Evolutionary conservation across 768 basidiomycete species (phyloP), one percentile per base, ranked within the genome.

Genomic region (Pleurotus giganteus): DNA sequence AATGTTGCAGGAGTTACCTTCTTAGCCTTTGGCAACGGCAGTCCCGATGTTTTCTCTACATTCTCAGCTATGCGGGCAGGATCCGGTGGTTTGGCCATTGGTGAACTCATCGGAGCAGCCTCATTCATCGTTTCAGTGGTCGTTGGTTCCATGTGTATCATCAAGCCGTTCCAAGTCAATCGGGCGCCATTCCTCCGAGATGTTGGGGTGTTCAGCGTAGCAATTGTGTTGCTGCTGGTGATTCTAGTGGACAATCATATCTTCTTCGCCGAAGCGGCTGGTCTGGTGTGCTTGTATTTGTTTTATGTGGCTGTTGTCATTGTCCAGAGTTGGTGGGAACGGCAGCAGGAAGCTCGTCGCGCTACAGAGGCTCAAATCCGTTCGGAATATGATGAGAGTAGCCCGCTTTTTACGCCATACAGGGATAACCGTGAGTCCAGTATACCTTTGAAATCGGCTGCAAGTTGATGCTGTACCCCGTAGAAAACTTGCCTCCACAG

Each of bases 141-240:
- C 21, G 96, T 93, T 11, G 97, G 97, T 6, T 88, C 90, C n/a
- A 96, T 99, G 88, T 94, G 92, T 61, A 86, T 98, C 69, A 94
- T 98, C 70, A 90, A 89, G 55, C 95, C 96, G 0, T 99, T 99
- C 72, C 81, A 83, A 60, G 94, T 98, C 26, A 76, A 87, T 29
- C 83, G 77, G 0, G 74, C 77, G 15, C 87, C 91, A 0, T 99
- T 98, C 73, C 70, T 98, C 9, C 88, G 97, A 34, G 97, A 99
- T 68, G 90, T 96, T 28, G 87, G 91, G 4, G 98, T 98, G 78
- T 98, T 98, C 71, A 84, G 89, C n/a, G 62, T 82, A 8, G 89
- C 96, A 0, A 84, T 98, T 37, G 52, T 70, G n/a, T 60, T 90
- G n/a, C 75, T 97, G 1, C 76, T 98, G 11, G 65, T 79, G 13